Evolutionary conservation across 331 rosid species (phyloP).

Genomic region (Quercus phellos): DNA sequence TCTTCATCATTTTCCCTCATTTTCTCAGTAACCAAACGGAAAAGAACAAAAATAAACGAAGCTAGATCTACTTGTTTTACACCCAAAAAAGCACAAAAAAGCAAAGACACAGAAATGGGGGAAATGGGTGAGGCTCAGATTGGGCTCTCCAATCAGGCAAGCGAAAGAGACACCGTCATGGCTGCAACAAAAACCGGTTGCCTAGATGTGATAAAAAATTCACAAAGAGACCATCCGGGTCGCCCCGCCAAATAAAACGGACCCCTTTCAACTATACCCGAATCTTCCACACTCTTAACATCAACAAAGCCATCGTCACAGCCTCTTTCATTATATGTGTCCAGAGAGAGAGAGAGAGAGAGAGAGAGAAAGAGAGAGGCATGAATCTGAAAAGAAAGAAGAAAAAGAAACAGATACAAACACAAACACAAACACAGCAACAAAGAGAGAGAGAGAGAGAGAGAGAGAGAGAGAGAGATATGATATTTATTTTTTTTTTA

Average conservation of each 20-base stretch:
- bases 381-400: neutral
- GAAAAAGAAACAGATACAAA: no score
- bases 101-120: no score
- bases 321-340: no score
- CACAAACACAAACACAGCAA: no score
- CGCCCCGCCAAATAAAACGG: neutral
- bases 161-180: neutral
- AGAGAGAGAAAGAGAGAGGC: neutral
- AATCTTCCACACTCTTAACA: neutral
- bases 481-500: no score
- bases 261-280: neutral
- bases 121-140: neutral
- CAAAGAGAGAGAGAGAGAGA: neutral
- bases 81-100: no score
- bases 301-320: neutral
- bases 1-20: neutral
- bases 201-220: neutral
- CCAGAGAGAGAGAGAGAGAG: neutral
- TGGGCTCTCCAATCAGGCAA: neutral
- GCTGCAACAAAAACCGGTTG: constrained; percentile 6
- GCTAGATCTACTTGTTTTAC: neutral
- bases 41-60: neutral
- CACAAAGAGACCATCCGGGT: neutral
- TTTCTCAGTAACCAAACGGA: neutral
- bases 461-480: neutral